phyloP scores from a whole-genome alignment of 768 basidiomycete species.

The Pleurotus sapidus region DNA sequence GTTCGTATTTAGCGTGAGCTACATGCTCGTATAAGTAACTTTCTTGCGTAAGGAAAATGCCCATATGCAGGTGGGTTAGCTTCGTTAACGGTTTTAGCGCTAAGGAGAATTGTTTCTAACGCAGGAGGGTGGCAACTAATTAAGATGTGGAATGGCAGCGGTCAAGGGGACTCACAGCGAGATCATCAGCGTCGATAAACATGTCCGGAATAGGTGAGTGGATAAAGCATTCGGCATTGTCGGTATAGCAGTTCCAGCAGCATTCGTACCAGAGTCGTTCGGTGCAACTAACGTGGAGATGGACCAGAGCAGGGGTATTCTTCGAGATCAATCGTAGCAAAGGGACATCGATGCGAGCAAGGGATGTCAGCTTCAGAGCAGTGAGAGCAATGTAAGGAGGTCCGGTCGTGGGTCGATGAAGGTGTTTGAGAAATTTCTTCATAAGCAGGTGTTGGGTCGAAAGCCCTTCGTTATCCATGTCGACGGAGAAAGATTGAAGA shows the following conservation, averaged over 20 bases:
- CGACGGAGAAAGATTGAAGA: slow-evolving; percentile 37
- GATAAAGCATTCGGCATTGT: slow-evolving; percentile 45
- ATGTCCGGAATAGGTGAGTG: slow-evolving; percentile 65
- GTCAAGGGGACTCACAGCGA: slow-evolving; percentile 47
- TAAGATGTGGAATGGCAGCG: neutral
- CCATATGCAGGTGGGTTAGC: slow-evolving; percentile 52
- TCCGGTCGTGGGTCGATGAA: slow-evolving; percentile 16
- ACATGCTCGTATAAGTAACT: slow-evolving; percentile 46
- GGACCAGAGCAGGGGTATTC: slow-evolving; percentile 40
- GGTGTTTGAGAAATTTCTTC: slow-evolving; percentile 28
- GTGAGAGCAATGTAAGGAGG: slow-evolving; percentile 33
- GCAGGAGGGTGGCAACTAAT: neutral
- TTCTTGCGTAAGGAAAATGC: slow-evolving; percentile 60
- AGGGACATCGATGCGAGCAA: slow-evolving; percentile 55
- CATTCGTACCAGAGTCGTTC: slow-evolving; percentile 56
- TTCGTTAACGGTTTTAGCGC: slow-evolving; percentile 43
- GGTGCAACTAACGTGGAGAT: slow-evolving; percentile 56
- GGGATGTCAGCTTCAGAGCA: slow-evolving; percentile 43
- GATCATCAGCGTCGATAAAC: slow-evolving; percentile 34
- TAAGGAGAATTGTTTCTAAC: slow-evolving; percentile 39
- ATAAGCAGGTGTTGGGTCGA: slow-evolving; percentile 40
- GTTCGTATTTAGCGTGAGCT: slow-evolving; percentile 26
- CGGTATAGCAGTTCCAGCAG: slow-evolving; percentile 66
- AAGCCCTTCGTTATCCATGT: slow-evolving; percentile 39
- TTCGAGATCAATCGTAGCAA: slow-evolving; percentile 46